phyloP scores from a whole-genome alignment of 2,329 filamentous ascomycete genomes.

The Alternaria incomplexa region DNA sequence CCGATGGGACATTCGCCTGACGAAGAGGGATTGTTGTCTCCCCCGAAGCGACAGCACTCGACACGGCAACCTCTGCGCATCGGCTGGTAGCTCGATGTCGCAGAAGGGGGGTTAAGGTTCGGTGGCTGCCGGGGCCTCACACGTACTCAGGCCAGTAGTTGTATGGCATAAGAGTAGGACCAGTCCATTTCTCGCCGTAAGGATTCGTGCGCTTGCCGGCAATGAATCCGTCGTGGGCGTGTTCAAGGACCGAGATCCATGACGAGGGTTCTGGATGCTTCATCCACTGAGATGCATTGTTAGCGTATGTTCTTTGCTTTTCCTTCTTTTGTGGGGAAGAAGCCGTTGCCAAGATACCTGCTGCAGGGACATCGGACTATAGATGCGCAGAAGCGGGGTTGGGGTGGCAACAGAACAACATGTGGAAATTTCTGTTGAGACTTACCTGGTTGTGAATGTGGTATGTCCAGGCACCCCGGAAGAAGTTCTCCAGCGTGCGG shows the following conservation, averaged over 20 bases:
- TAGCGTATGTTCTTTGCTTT: conserved; percentile 24
- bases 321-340: conserved; percentile 1
- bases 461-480: conserved; percentile 63
- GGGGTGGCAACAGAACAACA: background rate
- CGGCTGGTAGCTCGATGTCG: conserved; percentile 5
- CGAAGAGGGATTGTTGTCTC: background rate
- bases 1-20: background rate
- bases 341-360: conserved; percentile 3
- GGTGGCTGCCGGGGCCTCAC: conserved; percentile 32
- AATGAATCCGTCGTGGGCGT: conserved; percentile 63
- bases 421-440: background rate
- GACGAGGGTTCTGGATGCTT: conserved; percentile 63
- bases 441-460: conserved; percentile 64
- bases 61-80: conserved; percentile 23
- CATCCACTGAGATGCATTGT: conserved; percentile 53
- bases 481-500: conserved; percentile 62
- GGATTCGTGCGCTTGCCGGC: conserved; percentile 56
- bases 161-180: conserved; percentile 56
- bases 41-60: conserved; percentile 10
- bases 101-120: background rate
- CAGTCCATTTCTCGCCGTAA: conserved; percentile 62
- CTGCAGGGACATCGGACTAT: conserved; percentile 4
- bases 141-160: conserved; percentile 60
- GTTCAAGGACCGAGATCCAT: conserved; percentile 61
- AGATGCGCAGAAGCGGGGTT: background rate